Evolutionary conservation across 176 grass and related monocot genomes (phyloP).

Genomic region (Aegilops umbellulata): DNA sequence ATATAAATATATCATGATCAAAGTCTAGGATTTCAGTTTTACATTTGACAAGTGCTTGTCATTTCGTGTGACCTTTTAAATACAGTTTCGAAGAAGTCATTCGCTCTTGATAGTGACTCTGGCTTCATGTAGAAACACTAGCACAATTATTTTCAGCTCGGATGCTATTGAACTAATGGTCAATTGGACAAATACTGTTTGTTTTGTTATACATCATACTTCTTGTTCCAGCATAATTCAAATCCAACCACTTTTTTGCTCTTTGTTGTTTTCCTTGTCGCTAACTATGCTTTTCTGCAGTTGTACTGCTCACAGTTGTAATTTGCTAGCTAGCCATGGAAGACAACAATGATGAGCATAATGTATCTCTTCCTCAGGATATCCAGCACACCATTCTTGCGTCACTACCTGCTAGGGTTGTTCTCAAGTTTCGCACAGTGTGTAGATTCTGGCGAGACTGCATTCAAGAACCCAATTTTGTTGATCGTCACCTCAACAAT

Average conservation of each 20-base stretch:
- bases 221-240: background rate
- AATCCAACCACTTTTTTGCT: background rate
- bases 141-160: background rate
- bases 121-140: background rate
- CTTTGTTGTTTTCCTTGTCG: background rate
- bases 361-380: constrained; percentile 38
- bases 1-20: background rate
- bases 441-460: constrained; percentile 48
- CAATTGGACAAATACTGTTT: constrained; percentile 3
- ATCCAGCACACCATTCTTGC: constrained; percentile 36
- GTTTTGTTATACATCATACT: background rate
- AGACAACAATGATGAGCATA: constrained; percentile 19
- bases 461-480: constrained; percentile 34
- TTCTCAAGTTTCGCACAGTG: constrained; percentile 31
- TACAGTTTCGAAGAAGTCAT: background rate
- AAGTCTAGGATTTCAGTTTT: background rate
- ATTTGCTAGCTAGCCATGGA: constrained; percentile 33
- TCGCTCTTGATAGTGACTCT: background rate
- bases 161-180: constrained; percentile 17
- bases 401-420: constrained; percentile 37
- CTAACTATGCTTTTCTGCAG: constrained; percentile 30
- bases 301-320: constrained; percentile 19
- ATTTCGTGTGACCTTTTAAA: background rate
- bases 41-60: background rate
- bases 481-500: constrained; percentile 36